Base-by-base conservation (phyloP, 345 rosid genomes). In the Lepidium africanum region DNA sequence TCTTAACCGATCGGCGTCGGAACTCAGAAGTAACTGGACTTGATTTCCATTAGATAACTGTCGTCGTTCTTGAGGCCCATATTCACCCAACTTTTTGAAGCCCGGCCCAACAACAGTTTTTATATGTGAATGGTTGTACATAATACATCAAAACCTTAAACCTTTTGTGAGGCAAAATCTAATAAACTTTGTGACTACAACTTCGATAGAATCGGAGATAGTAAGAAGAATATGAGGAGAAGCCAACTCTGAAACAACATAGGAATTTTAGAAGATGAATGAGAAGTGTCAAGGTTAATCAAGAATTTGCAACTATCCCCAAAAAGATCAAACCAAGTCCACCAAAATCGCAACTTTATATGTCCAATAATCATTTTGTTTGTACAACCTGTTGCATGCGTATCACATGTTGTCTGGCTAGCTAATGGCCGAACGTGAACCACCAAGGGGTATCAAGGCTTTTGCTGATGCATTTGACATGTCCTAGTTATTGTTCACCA, bases 371-470 rank as follows among this genome's bases (percentile, higher is more conserved):
- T 87, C 86, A 57, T 82, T 88, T 80, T 84, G 90, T 77, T 92
- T 96, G 59, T 82, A 92, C 83, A 85, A 87, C 76, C 90, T 87
- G 69, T 92, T 92, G 57, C 87, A 90, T 23, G 93, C 96, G 36
- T 85, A 92, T 0, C 96, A 92, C 73, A 90, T 76, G 14, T 92
- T 92, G 3, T 77, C 75, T 21, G 96, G 98, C 96, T 88, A 90
- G 52, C 90, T 81, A 37, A 87, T 76, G 47, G 80, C 65, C 61
- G 76, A 85, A 73, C 98, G 90, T 10, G 91, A 85, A 36, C 96
- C 96, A 35, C 91, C 90, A 5, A 84, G 90, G 25, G 87, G 78
- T 23, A 92, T 65, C 6, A 82, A 79, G 7, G 93, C 86, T 14
- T 59, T 78, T 25, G 86, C 81, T 14, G 85, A 81, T 0, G 85